Percentiles rank a stretch among this genome's conserved stretches.
phyloP scores from a whole-genome alignment of 2,329 filamentous ascomycete species.

The Ophiocordyceps camponoti-saundersi region DNA sequence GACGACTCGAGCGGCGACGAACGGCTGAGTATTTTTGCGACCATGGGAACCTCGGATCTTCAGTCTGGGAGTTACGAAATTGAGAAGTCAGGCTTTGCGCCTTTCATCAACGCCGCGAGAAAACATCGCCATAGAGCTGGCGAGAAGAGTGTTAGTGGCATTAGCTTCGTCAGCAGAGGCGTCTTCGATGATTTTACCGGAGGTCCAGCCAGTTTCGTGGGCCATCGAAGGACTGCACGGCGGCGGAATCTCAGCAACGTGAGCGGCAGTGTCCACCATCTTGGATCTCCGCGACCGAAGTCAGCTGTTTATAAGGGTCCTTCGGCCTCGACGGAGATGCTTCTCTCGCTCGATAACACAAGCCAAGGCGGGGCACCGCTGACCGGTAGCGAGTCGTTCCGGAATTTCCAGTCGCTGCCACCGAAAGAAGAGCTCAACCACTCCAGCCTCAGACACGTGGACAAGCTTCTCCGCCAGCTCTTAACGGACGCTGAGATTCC shows the following conservation, averaged over 20 bases:
- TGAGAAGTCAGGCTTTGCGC: slow-evolving; percentile 57
- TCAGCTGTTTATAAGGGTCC: slow-evolving; percentile 39
- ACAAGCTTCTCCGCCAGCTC: slow-evolving; percentile 68
- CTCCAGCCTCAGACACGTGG: slow-evolving; percentile 77
- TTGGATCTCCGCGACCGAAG: slow-evolving; percentile 55
- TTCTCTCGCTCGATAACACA: slow-evolving; percentile 28
- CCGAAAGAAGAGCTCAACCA: slow-evolving; percentile 73
- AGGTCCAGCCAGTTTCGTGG: slow-evolving; percentile 37
- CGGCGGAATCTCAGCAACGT: slow-evolving; percentile 73
- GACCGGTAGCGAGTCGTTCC: slow-evolving; percentile 71
- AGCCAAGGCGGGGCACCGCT: slow-evolving; percentile 29
- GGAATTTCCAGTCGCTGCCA: slow-evolving; percentile 47
- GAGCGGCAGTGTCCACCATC: slow-evolving; percentile 50
- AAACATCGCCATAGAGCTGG: slow-evolving; percentile 58
- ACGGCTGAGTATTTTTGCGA: slow-evolving; percentile 71
- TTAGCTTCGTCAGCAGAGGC: slow-evolving; percentile 54
- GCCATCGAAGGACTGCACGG: slow-evolving; percentile 44
- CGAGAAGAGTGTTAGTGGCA: slow-evolving; percentile 57
- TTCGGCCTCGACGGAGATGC: slow-evolving; percentile 31
- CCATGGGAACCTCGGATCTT: slow-evolving; percentile 48
- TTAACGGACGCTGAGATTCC: slow-evolving; percentile 60
- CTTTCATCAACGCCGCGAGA: slow-evolving; percentile 54
- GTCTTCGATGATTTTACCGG: slow-evolving; percentile 39
- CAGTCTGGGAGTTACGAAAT: slow-evolving; percentile 52
- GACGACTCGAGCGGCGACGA: slow-evolving; percentile 91